A percentile compares a stretch with the other conserved stretches of the same genome.
Conservation (phyloP, 225 moss, liverwort and hornwort species). For the Physcomitrellopsis africana region DNA sequence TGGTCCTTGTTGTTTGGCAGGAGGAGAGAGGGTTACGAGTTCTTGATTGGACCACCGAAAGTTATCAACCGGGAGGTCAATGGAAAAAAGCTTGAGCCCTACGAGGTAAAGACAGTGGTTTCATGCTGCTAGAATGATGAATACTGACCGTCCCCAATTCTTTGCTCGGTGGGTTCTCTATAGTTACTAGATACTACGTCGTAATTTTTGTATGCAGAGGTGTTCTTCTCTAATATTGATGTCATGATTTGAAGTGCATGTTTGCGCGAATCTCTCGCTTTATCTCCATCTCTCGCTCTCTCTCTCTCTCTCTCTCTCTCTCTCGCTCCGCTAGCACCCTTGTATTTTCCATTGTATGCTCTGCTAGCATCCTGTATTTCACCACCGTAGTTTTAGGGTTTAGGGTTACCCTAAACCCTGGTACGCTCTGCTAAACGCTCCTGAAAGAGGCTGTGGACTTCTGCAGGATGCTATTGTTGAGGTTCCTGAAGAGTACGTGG, state of each 20-base stretch:
- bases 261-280: too few species aligned
- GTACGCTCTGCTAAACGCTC: too few species aligned
- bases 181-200: background rate
- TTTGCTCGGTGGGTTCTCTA: background rate
- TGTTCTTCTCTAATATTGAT: background rate
- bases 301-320: too few species aligned
- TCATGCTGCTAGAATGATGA: background rate
- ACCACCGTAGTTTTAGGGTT: too few species aligned
- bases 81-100: conserved; percentile 88
- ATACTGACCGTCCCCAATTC: background rate
- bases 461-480: conserved; percentile 93
- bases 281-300: too few species aligned
- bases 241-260: background rate
- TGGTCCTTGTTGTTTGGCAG: conserved; percentile 41
- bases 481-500: conserved; percentile 91
- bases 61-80: conserved; percentile 78
- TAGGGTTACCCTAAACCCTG: too few species aligned
- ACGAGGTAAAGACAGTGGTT: conserved; percentile 57
- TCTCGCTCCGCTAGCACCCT: too few species aligned
- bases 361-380: too few species aligned
- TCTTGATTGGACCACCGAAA: conserved; percentile 95
- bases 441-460: background rate
- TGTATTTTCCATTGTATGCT: too few species aligned
- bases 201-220: background rate
- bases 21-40: conserved; percentile 99